Base-by-base conservation (phyloP, 108 stramenopile species). In the Stephanodiscus minutulus region DNA sequence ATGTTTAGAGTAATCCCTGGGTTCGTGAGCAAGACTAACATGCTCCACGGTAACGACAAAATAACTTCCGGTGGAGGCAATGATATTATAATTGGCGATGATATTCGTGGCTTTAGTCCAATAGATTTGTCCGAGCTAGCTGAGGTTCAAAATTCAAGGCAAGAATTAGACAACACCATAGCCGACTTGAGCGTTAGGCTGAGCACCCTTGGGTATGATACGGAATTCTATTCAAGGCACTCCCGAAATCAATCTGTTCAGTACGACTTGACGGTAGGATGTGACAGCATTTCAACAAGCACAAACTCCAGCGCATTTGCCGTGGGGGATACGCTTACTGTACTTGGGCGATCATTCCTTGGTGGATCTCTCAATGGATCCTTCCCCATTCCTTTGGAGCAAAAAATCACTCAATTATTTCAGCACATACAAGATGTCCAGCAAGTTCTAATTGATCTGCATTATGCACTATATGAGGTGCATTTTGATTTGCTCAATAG, bases 381-480 rank as follows among this genome's bases (percentile, higher is more conserved):
- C n/a, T 64, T 49, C 64, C 64, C 64, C 36, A n/a, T n/a, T n/a
- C 15, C 2, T 37, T 29, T 35, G 13, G 33, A 18, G 58, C 18
- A 29, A 3, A 33, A 59, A 2, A 13, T 59, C 21, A 41, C 63
- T 13, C 54, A 56, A 28, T 18, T 56, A n/a, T 46, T 68, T 20
- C 55, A 68, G 1, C 55, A 56, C 17, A 44, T 68, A 5, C 27
- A 33, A 37, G 67, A 68, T 59, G 58, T 68, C 18, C 39, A 68
- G 6, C 67, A 59, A 18, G 12, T 17, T 56, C 63, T 66, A 7
- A 52, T 73, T 10, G 54, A 66, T 37, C 7, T 66, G 10, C 72
- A 64, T 59, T 64, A 54, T 66, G 64, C 54, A n/a, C 48, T 73
- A 13, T 66, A 66, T 25, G 64, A 73, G 35, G 24, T 64, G 35